Percentiles rank a stretch among this genome's conserved stretches.
phyloP scores from a whole-genome alignment of 2,329 filamentous ascomycete genomes.

The Juglanconis juglandina region DNA sequence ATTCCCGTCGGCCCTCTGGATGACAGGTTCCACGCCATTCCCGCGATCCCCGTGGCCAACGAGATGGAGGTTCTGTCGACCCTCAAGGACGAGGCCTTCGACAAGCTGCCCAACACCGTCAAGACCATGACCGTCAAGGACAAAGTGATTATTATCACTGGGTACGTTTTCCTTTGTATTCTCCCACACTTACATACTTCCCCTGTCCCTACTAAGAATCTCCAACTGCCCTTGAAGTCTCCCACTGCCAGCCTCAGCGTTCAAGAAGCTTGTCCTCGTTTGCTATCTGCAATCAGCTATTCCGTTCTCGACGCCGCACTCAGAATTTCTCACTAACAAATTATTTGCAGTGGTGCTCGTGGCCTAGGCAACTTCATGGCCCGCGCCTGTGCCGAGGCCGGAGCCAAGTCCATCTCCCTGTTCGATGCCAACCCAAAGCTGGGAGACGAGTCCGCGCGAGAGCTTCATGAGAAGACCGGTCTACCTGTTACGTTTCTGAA shows the following conservation, averaged over 20 bases:
- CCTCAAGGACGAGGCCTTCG: slow-evolving; percentile 51
- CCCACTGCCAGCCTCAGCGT: no score
- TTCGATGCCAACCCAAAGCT: slow-evolving; percentile 75
- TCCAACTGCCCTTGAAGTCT: no score
- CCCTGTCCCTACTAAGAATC: no score
- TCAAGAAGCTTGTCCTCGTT: no score
- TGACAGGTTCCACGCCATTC: slow-evolving; percentile 37
- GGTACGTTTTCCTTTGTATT: slow-evolving; percentile 42
- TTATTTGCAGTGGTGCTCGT: slow-evolving; percentile 59
- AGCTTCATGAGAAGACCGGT: slow-evolving; percentile 69
- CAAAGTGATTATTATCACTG: slow-evolving; percentile 71
- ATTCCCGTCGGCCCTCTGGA: slow-evolving; percentile 43
- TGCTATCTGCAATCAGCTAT: no score
- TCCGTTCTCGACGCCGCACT: no score
- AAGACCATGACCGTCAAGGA: slow-evolving; percentile 66
- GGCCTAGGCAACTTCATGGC: slow-evolving; percentile 79
- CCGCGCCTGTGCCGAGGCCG: slow-evolving; percentile 71
- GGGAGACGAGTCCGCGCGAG: slow-evolving; percentile 65
- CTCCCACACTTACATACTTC: no score
- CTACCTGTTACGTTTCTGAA: slow-evolving; percentile 74
- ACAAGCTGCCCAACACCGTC: slow-evolving; percentile 60
- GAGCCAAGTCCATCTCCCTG: slow-evolving; percentile 69
- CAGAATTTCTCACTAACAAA: no score
- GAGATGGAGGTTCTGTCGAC: slow-evolving; percentile 50
- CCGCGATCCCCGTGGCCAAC: slow-evolving; percentile 37